These are phyloP conservation scores for Torulaspora maleeae DNA, from an alignment of 805 yeast species.

Conservation along the genomic window DNA sequence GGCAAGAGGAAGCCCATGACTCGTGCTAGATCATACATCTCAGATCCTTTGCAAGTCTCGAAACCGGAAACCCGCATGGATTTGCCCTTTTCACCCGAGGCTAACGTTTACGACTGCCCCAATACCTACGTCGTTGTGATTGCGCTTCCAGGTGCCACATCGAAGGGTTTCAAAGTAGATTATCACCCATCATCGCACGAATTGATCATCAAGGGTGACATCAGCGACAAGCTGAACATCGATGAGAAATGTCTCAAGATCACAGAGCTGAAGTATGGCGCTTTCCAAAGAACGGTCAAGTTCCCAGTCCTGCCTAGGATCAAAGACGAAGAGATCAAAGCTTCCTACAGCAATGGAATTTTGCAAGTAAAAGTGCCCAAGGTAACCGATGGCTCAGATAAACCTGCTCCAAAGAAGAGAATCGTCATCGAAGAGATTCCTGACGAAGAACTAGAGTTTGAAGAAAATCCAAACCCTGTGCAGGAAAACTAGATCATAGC, in stretches of 20 bases:
- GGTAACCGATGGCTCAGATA: constrained; percentile 30
- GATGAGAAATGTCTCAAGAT: constrained; percentile 41
- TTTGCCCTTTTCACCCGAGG: constrained; percentile 53
- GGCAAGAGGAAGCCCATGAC: constrained; percentile 13
- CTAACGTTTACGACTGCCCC: constrained; percentile 52
- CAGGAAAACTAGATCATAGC: constrained; percentile 43
- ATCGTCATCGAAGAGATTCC: constrained; percentile 47
- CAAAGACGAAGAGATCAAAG: constrained; percentile 50
- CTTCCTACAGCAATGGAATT: constrained; percentile 51
- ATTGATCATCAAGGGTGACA: constrained; percentile 47
- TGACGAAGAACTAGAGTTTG: constrained; percentile 44
- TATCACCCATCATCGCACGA: constrained; percentile 56
- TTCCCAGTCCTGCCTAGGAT: constrained; percentile 52
- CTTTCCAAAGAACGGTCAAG: constrained; percentile 52
- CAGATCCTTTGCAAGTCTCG: constrained; percentile 43
- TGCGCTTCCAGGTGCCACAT: constrained; percentile 56
- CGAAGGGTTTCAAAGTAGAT: constrained; percentile 50
- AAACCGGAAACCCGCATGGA: constrained; percentile 41
- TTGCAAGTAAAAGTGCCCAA: constrained; percentile 52
- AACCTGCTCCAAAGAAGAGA: constrained; percentile 41
- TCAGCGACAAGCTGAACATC: constrained; percentile 39
- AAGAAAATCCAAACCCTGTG: constrained; percentile 47
- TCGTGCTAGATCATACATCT: constrained; percentile 31
- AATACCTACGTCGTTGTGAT: constrained; percentile 45
- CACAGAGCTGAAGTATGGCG: constrained; percentile 53